Evolutionary conservation across 2,329 filamentous ascomycete genomes (phyloP).

Genomic region (Pezicula neosporulosa): DNA sequence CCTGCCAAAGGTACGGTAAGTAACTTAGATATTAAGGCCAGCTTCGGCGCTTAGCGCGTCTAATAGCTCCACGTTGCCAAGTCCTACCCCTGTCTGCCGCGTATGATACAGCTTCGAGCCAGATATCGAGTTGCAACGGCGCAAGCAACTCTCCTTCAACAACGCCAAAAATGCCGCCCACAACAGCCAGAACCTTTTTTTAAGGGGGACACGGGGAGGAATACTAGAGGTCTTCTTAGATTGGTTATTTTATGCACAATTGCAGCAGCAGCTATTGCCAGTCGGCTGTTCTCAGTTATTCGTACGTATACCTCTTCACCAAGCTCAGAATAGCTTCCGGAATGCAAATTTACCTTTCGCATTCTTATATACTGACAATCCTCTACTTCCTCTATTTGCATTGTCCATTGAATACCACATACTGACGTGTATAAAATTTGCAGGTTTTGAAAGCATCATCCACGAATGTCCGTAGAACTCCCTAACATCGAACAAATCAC

Average conservation of each 20-base stretch:
- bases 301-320: constrained; percentile 55
- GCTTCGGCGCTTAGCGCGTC: not conserved
- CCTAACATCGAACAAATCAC: constrained; percentile 6
- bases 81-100: constrained; percentile 16
- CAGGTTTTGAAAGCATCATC: constrained; percentile 98
- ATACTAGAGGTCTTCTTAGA: constrained; percentile 78
- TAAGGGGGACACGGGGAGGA: constrained; percentile 76
- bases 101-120: constrained; percentile 22
- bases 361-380: not conserved
- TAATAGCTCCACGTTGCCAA: not conserved
- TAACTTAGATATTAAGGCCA: no score
- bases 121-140: constrained; percentile 20
- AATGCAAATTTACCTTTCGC: constrained; percentile 1
- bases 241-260: constrained; percentile 89
- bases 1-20: no score
- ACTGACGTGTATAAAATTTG: constrained; percentile 27
- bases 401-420: constrained; percentile 5
- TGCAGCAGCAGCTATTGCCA: constrained; percentile 85
- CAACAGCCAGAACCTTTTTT: constrained; percentile 47
- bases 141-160: constrained; percentile 23
- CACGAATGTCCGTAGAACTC: constrained; percentile 80
- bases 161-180: constrained; percentile 34
- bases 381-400: not conserved
- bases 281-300: constrained; percentile 97
- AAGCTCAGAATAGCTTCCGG: constrained; percentile 7